phyloP scores from a whole-genome alignment of 2,329 filamentous ascomycete genomes.

The Xenosphaeropsis pyriputrescens region DNA sequence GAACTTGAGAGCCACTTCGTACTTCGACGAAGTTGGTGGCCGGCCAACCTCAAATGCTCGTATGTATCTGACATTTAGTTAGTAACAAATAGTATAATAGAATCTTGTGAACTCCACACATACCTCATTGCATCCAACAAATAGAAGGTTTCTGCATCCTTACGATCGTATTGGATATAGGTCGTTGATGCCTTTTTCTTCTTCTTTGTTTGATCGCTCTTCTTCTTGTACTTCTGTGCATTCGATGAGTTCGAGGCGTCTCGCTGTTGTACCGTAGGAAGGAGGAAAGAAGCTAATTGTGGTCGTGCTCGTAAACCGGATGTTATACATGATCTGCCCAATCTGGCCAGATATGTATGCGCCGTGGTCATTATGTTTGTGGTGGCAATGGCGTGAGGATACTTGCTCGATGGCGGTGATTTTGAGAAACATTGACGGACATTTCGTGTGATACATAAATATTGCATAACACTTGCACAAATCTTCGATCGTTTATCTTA shows the following conservation, averaged over 20 bases:
- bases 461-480: background rate
- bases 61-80: slow-evolving; percentile 50
- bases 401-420: background rate
- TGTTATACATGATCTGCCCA: slow-evolving; percentile 15
- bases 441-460: background rate
- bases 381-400: background rate
- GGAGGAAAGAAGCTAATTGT: slow-evolving; percentile 2
- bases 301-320: slow-evolving; percentile 3
- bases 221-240: slow-evolving; percentile 14
- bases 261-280: slow-evolving; percentile 1
- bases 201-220: slow-evolving; percentile 14
- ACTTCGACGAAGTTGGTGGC: slow-evolving; percentile 60
- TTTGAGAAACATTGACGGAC: background rate
- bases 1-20: slow-evolving; percentile 76
- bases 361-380: slow-evolving; percentile 13
- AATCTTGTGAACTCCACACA: slow-evolving; percentile 13
- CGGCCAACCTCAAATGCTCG: slow-evolving; percentile 85
- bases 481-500: background rate
- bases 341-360: slow-evolving; percentile 16
- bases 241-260: slow-evolving; percentile 1
- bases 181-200: slow-evolving; percentile 17
- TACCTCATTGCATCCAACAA: slow-evolving; percentile 90
- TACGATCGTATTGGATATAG: slow-evolving; percentile 20
- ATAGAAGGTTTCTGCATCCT: slow-evolving; percentile 48
- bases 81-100: slow-evolving; percentile 1